Evolutionary conservation across 768 basidiomycete species (phyloP), one percentile per base, ranked within the genome.

Genomic region (Pholiota microspora): DNA sequence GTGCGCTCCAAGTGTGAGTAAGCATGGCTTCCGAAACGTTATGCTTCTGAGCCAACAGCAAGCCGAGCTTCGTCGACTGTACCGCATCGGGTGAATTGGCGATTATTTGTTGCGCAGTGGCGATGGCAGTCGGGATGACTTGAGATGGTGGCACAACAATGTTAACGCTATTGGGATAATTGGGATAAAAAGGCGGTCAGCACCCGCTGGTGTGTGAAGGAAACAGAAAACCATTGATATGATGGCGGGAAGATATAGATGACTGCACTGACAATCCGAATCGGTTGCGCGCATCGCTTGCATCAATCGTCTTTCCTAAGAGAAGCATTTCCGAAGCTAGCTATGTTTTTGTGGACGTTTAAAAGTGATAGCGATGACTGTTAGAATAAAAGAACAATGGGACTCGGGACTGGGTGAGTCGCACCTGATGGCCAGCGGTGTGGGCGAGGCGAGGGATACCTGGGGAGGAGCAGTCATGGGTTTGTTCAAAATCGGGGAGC

Each of bases 61-160:
- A 71, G 0, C 78, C 87, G n/a, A 77, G 73, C 66, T 93, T 94
- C 2, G 89, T 87, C 44, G 81, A 77, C 59, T 88, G 86, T 1
- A 93, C 85, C 0, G 91, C 77, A 66, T 93, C 92, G 0, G 92
- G 92, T 1, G 89, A 91, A 61, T 88, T 89, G 21, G 65, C 63
- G 13, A 69, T 69, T 57, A 93, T 84, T 51, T 79, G 71, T 49
- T 75, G 69, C 2, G 92, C 91, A 53, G 83, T 67, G 3, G 73
- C 70, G 25, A 93, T 67, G 2, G 92, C 91, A 7, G 82, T 75
- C 5, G 79, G 59, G 9, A 93, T 61, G 2, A 92, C 80, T 38
- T 82, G 63, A 0, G 72, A 61, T 32, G 73, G 66, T 8, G 84
- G 79, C 1, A 89, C 89, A 8, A 93, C 77, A 49, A 71, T 64